Conservation (phyloP, 208 protist genomes). For the Herpetomonas tarakana region DNA sequence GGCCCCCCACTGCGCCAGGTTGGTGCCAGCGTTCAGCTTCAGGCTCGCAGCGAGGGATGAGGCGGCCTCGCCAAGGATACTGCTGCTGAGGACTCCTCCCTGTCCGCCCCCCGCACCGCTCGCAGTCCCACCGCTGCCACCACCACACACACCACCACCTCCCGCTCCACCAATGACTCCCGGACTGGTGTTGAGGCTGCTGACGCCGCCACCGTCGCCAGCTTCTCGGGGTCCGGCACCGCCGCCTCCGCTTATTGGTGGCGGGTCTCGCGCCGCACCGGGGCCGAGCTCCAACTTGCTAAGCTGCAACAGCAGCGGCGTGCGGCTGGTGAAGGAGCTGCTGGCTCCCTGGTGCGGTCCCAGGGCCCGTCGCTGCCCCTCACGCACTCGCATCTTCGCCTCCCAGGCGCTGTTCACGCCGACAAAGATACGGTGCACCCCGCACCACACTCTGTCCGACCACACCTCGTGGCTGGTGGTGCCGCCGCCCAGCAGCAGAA, state of each 20-base stretch:
- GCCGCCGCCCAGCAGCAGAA: conserved; percentile 68
- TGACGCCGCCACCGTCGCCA: background rate
- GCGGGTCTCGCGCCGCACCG: conserved; percentile 12
- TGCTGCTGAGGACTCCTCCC: conserved; percentile 13
- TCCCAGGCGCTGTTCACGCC: conserved; percentile 9
- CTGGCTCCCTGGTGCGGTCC: no score
- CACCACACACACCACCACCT: background rate
- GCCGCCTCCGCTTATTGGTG: background rate
- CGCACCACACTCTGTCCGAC: conserved; percentile 52
- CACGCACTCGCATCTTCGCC: conserved; percentile 16
- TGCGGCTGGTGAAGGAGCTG: no score
- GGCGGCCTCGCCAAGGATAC: conserved; percentile 7
- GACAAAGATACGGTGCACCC: conserved; percentile 18
- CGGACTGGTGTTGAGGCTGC: background rate
- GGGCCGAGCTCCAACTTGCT: conserved; percentile 18
- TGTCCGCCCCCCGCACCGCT: background rate
- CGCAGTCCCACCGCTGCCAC: background rate
- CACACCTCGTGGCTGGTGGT: conserved; percentile 55
- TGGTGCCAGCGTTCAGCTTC: background rate
- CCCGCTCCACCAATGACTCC: no score
- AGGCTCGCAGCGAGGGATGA: conserved; percentile 11
- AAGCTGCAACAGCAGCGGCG: conserved; percentile 17
- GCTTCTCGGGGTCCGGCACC: no score
- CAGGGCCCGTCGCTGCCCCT: no score
- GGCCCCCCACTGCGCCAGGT: background rate